Evolutionary conservation across 306 rosid genomes (phyloP).

Genomic region (Vigna nakashimae): DNA sequence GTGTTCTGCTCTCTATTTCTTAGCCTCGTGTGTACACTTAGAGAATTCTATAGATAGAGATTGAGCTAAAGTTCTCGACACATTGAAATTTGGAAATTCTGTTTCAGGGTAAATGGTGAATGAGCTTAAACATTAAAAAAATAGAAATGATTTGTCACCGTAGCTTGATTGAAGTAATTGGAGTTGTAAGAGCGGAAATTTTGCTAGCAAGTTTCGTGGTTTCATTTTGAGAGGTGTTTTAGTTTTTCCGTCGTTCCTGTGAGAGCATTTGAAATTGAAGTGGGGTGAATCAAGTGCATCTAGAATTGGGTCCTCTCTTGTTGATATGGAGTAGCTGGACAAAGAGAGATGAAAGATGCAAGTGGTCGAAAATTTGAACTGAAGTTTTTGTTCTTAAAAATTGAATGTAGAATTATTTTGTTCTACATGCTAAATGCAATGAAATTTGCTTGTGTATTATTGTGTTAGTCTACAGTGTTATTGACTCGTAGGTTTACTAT

Average conservation of each 20-base stretch:
- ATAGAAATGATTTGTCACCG: neutral
- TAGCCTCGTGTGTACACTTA: neutral
- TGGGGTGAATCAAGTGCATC: neutral
- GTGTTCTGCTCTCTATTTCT: neutral
- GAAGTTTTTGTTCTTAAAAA: neutral
- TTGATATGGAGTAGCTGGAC: neutral
- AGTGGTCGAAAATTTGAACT: neutral
- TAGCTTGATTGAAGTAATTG: constrained; percentile 25
- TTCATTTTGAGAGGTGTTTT: constrained; percentile 3
- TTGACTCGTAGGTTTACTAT: neutral
- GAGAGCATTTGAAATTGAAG: neutral
- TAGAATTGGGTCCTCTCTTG: neutral
- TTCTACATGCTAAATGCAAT: constrained; percentile 18
- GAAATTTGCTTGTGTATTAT: neutral
- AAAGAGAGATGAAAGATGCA: neutral
- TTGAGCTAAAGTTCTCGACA: neutral
- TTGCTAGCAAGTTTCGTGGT: too few species aligned
- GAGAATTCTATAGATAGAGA: neutral
- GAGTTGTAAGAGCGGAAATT: neutral
- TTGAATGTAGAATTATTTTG: neutral
- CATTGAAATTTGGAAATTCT: neutral
- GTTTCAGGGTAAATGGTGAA: constrained; percentile 1
- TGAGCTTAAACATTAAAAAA: neutral
- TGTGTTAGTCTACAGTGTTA: neutral
- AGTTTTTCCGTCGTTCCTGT: neutral